phyloP scores from a whole-genome alignment of 495 filamentous ascomycete species.

The Podospora appendiculata region DNA sequence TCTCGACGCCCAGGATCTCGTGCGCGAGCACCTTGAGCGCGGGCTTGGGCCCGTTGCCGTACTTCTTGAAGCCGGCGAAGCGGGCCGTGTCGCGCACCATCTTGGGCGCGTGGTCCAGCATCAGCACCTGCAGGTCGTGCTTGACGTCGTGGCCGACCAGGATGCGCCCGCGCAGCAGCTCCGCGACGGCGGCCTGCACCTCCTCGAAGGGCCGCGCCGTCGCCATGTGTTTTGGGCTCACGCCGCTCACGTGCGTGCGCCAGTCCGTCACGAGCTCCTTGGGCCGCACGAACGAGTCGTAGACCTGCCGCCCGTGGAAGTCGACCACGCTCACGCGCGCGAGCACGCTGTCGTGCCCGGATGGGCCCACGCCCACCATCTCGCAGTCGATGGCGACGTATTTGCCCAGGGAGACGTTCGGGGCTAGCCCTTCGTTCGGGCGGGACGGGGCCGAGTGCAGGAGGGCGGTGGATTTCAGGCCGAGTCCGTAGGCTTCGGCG shows the following conservation, averaged over 20 bases:
- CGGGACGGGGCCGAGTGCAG: slow-evolving; percentile 10
- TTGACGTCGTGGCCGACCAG: slow-evolving; percentile 86
- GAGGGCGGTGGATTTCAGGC: slow-evolving; percentile 25
- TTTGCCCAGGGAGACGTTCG: slow-evolving; percentile 53
- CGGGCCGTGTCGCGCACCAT: slow-evolving; percentile 81
- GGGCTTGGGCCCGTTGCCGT: slow-evolving; percentile 72
- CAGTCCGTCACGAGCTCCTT: slow-evolving; percentile 76
- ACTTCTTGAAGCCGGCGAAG: slow-evolving; percentile 62
- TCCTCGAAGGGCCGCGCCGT: slow-evolving; percentile 60
- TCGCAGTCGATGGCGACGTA: slow-evolving; percentile 94
- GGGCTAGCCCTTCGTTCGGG: slow-evolving; percentile 46
- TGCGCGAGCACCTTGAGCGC: slow-evolving; percentile 65
- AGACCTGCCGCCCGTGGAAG: slow-evolving; percentile 81
- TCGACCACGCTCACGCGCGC: slow-evolving; percentile 85
- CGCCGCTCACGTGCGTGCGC: slow-evolving; percentile 77
- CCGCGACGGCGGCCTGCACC: slow-evolving; percentile 65
- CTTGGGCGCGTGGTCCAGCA: slow-evolving; percentile 65
- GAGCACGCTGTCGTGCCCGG: slow-evolving; percentile 58
- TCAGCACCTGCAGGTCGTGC: slow-evolving; percentile 72
- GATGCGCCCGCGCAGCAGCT: slow-evolving; percentile 64
- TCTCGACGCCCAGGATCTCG: slow-evolving; percentile 72
- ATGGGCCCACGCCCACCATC: slow-evolving; percentile 87
- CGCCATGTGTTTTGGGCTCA: slow-evolving; percentile 62
- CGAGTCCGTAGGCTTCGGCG: slow-evolving; percentile 49
- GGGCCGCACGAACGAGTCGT: slow-evolving; percentile 83